phyloP scores from a whole-genome alignment of 106 monocot genomes.

The Phalaenopsis aphrodite region DNA sequence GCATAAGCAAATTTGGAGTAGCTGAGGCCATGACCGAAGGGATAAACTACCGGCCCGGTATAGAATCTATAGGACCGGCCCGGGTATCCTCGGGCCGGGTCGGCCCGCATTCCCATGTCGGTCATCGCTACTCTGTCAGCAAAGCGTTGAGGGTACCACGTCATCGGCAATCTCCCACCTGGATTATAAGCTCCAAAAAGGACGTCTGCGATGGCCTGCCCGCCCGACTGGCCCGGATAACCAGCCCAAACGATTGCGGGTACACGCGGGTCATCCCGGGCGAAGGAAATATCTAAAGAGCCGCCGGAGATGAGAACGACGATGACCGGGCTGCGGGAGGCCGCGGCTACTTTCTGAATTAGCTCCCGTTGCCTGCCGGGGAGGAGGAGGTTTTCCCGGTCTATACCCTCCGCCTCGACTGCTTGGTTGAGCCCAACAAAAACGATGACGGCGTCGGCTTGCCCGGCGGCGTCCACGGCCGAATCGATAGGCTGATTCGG shows the following conservation, averaged over 20 bases:
- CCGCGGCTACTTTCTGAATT: constrained; percentile 42
- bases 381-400: constrained; percentile 46
- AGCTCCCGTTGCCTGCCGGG: constrained; percentile 71
- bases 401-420: constrained; percentile 49
- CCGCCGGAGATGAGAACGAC: constrained; percentile 73
- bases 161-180: constrained; percentile 81
- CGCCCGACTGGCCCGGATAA: constrained; percentile 81
- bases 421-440: constrained; percentile 70
- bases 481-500: constrained; percentile 33
- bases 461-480: constrained; percentile 36
- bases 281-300: constrained; percentile 66
- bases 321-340: constrained; percentile 35
- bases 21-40: constrained; percentile 70
- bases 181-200: constrained; percentile 72
- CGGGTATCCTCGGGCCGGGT: constrained; percentile 44
- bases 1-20: constrained; percentile 59
- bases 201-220: constrained; percentile 62
- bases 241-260: constrained; percentile 79
- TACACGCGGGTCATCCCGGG: constrained; percentile 43
- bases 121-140: constrained; percentile 56
- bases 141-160: constrained; percentile 78
- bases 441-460: constrained; percentile 45
- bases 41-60: constrained; percentile 59
- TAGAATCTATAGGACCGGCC: constrained; percentile 83
- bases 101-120: constrained; percentile 64